phyloP scores from a whole-genome alignment of 306 rosid species.

The Casuarina glauca region DNA sequence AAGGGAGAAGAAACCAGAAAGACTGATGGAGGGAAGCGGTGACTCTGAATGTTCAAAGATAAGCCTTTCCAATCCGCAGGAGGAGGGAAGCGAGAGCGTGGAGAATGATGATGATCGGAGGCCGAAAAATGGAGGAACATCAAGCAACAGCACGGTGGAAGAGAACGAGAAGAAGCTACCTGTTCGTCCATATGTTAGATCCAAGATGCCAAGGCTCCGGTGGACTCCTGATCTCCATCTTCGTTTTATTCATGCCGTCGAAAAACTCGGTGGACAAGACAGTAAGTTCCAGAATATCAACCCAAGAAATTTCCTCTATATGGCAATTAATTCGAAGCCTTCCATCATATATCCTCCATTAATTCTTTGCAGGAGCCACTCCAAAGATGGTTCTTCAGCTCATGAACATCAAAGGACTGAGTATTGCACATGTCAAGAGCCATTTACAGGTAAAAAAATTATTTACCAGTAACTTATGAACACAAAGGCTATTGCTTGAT shows the following conservation, averaged over 20 bases:
- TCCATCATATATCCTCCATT: neutral
- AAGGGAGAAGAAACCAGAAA: slow-evolving; percentile 6
- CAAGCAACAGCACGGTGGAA: slow-evolving; percentile 90
- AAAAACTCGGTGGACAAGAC: slow-evolving; percentile 95
- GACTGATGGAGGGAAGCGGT: slow-evolving; percentile 37
- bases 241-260: slow-evolving; percentile 84
- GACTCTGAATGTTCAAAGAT: slow-evolving; percentile 62
- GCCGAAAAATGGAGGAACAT: slow-evolving; percentile 59
- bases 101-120: slow-evolving; percentile 35
- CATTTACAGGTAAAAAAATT: slow-evolving; percentile 73
- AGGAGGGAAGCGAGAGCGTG: slow-evolving; percentile 42
- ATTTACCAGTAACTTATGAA: neutral
- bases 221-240: slow-evolving; percentile 96
- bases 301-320: neutral
- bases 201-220: slow-evolving; percentile 83
- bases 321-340: neutral
- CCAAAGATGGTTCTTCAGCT: slow-evolving; percentile 97
- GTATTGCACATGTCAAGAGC: slow-evolving; percentile 96
- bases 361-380: slow-evolving; percentile 71
- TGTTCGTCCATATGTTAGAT: slow-evolving; percentile 91
- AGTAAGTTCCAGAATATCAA: slow-evolving; percentile 46
- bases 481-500: neutral
- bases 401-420: slow-evolving; percentile 90
- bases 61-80: slow-evolving; percentile 34
- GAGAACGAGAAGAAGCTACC: slow-evolving; percentile 59